Evolutionary conservation across 495 filamentous ascomycete genomes (phyloP), one percentile per base, ranked within the genome.

Genomic region (Paragyromitra xinjiangensis): DNA sequence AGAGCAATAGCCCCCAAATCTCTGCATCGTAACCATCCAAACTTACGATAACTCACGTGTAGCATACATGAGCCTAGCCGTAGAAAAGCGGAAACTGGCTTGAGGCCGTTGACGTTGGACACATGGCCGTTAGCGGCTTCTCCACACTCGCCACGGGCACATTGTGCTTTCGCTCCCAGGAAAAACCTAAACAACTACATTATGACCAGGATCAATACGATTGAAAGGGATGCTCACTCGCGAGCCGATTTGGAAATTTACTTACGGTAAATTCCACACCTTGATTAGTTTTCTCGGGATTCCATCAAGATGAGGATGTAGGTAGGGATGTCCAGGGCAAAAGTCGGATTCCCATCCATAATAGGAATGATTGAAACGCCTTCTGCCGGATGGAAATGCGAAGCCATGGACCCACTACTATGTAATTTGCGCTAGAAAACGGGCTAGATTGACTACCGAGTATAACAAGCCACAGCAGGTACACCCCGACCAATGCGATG

Each of bases 351-450:
- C 58, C 26, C 26, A 34, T 19, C 71, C 55, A 44, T 29, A 75
- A 69, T 12, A 1, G 64, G 64, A 75, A 75, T 64, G 71, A 69
- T 75, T 34, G 29, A 74, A 74, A 68, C 63, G 62, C 55, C 29
- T 34, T 34, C 62, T 72, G 40, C 53, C 55, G 24, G 55, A 24
- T 58, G 24, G 50, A 45, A 26, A 19, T 34, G 19, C 14, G 16
- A 59, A 42, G 48, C 22, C n/a, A 29, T 56, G 56, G 55, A 61
- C 40, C 56, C 40, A 37, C 55, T 34, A 34, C 29, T 34, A 34
- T 34, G 29, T 2, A 34, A 34, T n/a, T n/a, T 45, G 40, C 6
- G 51, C 14, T 6, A 29, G 37, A 69, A 29, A 45, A 59, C 53
- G 24, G 64, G 7, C 44, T 51, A 55, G 19, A 29, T 45, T 61